Conservation (phyloP, 768 basidiomycete genomes). For the Kwoniella sp. region DNA sequence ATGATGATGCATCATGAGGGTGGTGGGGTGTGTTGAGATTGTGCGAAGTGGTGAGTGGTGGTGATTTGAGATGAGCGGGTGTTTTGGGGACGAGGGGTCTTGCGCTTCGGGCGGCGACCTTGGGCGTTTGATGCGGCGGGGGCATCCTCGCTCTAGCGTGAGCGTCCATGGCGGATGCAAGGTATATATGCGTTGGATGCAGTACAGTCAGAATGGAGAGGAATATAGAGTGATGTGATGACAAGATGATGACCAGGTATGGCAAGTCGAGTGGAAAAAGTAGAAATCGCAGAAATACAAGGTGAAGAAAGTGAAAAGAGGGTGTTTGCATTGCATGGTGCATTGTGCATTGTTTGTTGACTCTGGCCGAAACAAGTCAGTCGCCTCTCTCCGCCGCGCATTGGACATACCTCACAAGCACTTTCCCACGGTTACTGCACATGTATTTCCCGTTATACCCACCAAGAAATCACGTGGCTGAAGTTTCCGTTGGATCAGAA, state of each 20-base stretch:
- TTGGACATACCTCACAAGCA: not conserved
- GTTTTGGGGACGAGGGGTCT: constrained; percentile 21
- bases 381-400: constrained; percentile 5
- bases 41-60: constrained; percentile 30
- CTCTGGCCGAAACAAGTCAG: constrained; percentile 26
- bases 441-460: not conserved
- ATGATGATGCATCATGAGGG: constrained; percentile 8
- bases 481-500: not conserved
- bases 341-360: constrained; percentile 6
- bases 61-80: constrained; percentile 24
- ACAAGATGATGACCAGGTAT: no score
- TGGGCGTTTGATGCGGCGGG: constrained; percentile 10
- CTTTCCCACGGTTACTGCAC: not conserved
- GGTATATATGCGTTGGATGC: not conserved
- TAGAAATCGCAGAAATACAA: no score
- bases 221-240: constrained; percentile 1
- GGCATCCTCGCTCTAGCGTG: constrained; percentile 17
- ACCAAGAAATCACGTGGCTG: not conserved
- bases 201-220: not conserved
- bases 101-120: constrained; percentile 18
- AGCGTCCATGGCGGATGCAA: constrained; percentile 9
- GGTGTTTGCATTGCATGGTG: no score
- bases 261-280: no score
- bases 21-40: constrained; percentile 25
- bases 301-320: constrained; percentile 12